Evolutionary conservation across 371 early-diverging fungal species (phyloP).

Genomic region (Mucor indicus): DNA sequence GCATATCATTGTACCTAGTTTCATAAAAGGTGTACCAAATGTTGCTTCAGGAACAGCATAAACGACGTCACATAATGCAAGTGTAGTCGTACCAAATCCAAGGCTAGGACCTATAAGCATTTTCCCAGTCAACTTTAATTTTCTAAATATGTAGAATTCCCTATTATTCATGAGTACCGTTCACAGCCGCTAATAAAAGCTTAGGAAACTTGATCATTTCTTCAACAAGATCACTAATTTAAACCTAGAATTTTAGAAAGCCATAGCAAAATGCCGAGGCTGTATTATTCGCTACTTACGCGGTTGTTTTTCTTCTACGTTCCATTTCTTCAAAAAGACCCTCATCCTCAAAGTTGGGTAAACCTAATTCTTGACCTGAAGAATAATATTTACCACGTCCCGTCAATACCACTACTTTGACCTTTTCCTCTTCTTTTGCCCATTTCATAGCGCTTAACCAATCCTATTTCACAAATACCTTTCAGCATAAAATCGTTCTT

Average conservation of each 20-base stretch:
- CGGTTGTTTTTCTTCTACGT: constrained; percentile 20
- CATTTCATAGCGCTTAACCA: constrained; percentile 60
- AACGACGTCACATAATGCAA: constrained; percentile 70
- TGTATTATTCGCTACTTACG: constrained; percentile 6
- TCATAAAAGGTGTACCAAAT: constrained; percentile 71
- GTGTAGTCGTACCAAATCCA: constrained; percentile 67
- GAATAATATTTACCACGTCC: constrained; percentile 68
- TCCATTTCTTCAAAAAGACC: constrained; percentile 26
- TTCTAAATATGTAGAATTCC: neutral
- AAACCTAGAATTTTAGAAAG: too few relatives aligned
- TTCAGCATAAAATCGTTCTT: too few relatives aligned
- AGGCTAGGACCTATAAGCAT: constrained; percentile 55
- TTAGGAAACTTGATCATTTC: constrained; percentile 68
- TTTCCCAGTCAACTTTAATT: neutral
- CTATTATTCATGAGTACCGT: constrained; percentile 42
- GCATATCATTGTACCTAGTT: constrained; percentile 49
- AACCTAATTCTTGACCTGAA: constrained; percentile 63
- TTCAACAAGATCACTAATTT: constrained; percentile 42
- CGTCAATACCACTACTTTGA: constrained; percentile 62
- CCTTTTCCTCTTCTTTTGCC: constrained; percentile 47
- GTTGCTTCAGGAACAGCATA: constrained; percentile 62
- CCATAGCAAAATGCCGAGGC: neutral
- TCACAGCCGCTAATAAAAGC: constrained; percentile 68
- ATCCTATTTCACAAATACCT: too few relatives aligned
- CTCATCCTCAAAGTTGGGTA: constrained; percentile 30